Conservation (phyloP, 805 yeast genomes). For the Saccharomycopsis selenospora region DNA sequence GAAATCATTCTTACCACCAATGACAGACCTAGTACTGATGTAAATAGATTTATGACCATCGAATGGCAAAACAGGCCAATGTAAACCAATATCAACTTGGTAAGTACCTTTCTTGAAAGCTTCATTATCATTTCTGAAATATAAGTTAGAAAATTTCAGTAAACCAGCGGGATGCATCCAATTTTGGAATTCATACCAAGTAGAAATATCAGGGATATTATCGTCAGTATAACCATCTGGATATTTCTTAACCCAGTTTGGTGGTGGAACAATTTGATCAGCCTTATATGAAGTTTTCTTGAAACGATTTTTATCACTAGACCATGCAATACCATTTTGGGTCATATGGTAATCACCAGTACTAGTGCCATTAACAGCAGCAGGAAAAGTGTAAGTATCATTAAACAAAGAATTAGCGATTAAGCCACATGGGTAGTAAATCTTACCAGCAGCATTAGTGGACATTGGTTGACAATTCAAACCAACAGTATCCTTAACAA, state of each 20-base stretch:
- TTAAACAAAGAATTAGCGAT: slow-evolving; percentile 91
- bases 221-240: slow-evolving; percentile 87
- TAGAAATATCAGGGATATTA: slow-evolving; percentile 67
- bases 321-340: slow-evolving; percentile 70
- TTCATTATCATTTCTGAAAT: slow-evolving; percentile 59
- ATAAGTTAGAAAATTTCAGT: slow-evolving; percentile 81
- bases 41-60: slow-evolving; percentile 62
- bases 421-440: slow-evolving; percentile 89
- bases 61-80: slow-evolving; percentile 69
- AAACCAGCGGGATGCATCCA: slow-evolving; percentile 98
- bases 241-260: slow-evolving; percentile 71
- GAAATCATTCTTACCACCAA: slow-evolving; percentile 72
- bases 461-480: slow-evolving; percentile 59
- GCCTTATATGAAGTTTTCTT: slow-evolving; percentile 64
- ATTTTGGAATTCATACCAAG: slow-evolving; percentile 82
- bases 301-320: slow-evolving; percentile 63
- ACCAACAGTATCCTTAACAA: slow-evolving; percentile 38
- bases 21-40: slow-evolving; percentile 60
- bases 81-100: slow-evolving; percentile 59
- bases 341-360: slow-evolving; percentile 36
- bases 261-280: slow-evolving; percentile 82
- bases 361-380: slow-evolving; percentile 29
- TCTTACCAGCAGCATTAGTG: slow-evolving; percentile 42
- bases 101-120: slow-evolving; percentile 57
- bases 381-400: slow-evolving; percentile 64